phyloP scores from a whole-genome alignment of 805 yeast species.

The Monosporozyma aerobia region DNA sequence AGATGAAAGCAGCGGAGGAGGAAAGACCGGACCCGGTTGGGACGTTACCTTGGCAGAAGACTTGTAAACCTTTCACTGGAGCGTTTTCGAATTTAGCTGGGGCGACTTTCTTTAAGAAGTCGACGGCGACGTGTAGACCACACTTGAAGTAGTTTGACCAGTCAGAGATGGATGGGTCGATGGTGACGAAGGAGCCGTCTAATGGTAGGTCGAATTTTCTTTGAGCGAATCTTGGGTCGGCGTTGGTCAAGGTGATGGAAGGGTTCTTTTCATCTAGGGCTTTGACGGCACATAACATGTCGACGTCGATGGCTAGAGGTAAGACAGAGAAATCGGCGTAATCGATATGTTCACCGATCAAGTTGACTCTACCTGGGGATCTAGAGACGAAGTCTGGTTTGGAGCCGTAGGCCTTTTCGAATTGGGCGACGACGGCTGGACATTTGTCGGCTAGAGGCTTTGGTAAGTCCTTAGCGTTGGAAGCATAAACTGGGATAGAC shows the following conservation, averaged over 20 bases:
- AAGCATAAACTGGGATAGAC: slow-evolving; percentile 12
- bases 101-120: slow-evolving; percentile 32
- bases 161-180: slow-evolving; percentile 41
- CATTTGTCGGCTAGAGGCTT: slow-evolving; percentile 7
- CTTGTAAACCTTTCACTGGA: slow-evolving; percentile 39
- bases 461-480: slow-evolving; percentile 7
- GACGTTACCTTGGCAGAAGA: slow-evolving; percentile 52
- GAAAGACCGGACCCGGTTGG: slow-evolving; percentile 68
- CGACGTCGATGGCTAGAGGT: slow-evolving; percentile 65
- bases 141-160: slow-evolving; percentile 69
- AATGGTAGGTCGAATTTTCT: slow-evolving; percentile 33
- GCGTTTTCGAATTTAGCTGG: slow-evolving; percentile 24
- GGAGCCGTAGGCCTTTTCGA: slow-evolving; percentile 25
- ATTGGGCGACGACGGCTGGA: slow-evolving; percentile 8
- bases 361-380: slow-evolving; percentile 69
- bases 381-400: slow-evolving; percentile 40
- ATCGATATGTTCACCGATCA: slow-evolving; percentile 70
- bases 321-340: slow-evolving; percentile 57
- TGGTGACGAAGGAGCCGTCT: slow-evolving; percentile 34
- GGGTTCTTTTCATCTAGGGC: slow-evolving; percentile 19
- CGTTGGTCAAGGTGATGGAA: slow-evolving; percentile 30
- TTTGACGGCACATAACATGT: slow-evolving; percentile 47
- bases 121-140: slow-evolving; percentile 51
- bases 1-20: slow-evolving; percentile 65
- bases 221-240: slow-evolving; percentile 30